Conservation (phyloP, 441 rosid species). For the Hura crepitans region DNA sequence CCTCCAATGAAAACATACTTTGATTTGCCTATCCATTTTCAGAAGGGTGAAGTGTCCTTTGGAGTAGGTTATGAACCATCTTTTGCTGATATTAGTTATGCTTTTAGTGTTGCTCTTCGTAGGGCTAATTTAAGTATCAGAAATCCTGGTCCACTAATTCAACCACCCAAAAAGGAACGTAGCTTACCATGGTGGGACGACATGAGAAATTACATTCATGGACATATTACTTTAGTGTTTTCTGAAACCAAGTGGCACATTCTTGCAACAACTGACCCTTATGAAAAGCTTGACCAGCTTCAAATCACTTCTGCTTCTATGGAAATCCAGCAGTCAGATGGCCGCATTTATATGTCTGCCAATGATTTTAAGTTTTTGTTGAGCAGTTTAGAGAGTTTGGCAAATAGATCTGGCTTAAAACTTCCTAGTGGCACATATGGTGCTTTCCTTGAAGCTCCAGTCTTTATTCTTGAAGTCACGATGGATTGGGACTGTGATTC, state of each 20-base stretch:
- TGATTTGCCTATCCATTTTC: constrained; percentile 74
- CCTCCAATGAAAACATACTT: constrained; percentile 91
- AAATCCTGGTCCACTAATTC: constrained; percentile 51
- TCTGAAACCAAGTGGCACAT: constrained; percentile 67
- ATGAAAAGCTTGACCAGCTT: constrained; percentile 90
- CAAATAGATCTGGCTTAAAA: constrained; percentile 57
- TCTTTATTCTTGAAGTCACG: constrained; percentile 73
- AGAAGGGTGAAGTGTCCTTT: constrained; percentile 72
- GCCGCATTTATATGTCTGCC: constrained; percentile 66
- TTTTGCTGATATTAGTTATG: constrained; percentile 94
- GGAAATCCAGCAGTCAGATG: constrained; percentile 96
- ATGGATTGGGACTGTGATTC: constrained; percentile 98
- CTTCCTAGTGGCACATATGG: constrained; percentile 48
- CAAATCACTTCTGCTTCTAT: constrained; percentile 57
- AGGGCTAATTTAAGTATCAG: constrained; percentile 89
- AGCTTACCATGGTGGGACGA: constrained; percentile 99
- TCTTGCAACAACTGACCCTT: constrained; percentile 95
- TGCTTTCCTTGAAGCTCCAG: constrained; percentile 72
- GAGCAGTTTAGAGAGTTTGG: constrained; percentile 93
- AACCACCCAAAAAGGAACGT: constrained; percentile 76
- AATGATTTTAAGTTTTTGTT: constrained; percentile 70
- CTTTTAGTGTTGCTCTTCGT: constrained; percentile 96
- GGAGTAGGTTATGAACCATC: constrained; percentile 98
- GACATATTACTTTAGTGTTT: constrained; percentile 62
- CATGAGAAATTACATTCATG: constrained; percentile 91